Percentiles rank a stretch among this genome's conserved stretches.
phyloP scores from a whole-genome alignment of 768 basidiomycete genomes.

The Serendipita vermifera region DNA sequence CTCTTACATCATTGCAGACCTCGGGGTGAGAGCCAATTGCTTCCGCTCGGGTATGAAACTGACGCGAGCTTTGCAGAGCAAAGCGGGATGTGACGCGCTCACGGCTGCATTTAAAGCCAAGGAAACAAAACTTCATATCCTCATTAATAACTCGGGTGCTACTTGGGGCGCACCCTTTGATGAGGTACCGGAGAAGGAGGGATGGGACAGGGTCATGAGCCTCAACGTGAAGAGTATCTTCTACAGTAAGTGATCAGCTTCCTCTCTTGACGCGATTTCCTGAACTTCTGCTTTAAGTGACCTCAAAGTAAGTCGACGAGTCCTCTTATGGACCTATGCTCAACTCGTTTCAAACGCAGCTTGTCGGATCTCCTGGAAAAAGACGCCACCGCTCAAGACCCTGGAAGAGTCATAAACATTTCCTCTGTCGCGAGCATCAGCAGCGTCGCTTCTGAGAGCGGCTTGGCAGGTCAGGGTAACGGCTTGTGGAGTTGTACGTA shows the following conservation, averaged over 20 bases:
- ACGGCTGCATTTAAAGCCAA: slow-evolving; percentile 52
- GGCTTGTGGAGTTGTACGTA: slow-evolving; percentile 72
- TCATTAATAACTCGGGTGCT: slow-evolving; percentile 74
- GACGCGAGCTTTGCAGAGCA: slow-evolving; percentile 33
- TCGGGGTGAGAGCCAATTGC: slow-evolving; percentile 40
- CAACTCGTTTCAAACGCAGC: slow-evolving; percentile 19
- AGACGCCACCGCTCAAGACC: slow-evolving; percentile 47
- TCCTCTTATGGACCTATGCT: not conserved
- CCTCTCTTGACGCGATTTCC: slow-evolving; percentile 1
- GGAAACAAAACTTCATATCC: slow-evolving; percentile 62
- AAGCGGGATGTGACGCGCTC: slow-evolving; percentile 66
- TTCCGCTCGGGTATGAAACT: not conserved
- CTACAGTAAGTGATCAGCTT: slow-evolving; percentile 41
- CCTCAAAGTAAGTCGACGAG: slow-evolving; percentile 33
- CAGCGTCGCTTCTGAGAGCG: slow-evolving; percentile 35
- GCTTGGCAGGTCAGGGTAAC: slow-evolving; percentile 38
- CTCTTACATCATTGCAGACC: slow-evolving; percentile 61
- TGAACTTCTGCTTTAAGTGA: slow-evolving; percentile 30
- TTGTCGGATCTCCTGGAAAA: slow-evolving; percentile 54
- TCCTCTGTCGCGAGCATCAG: slow-evolving; percentile 54
- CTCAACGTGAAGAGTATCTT: slow-evolving; percentile 80
- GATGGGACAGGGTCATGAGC: slow-evolving; percentile 74
- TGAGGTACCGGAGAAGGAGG: slow-evolving; percentile 62
- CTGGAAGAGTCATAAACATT: slow-evolving; percentile 70
- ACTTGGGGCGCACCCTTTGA: slow-evolving; percentile 64